Percentiles rank a stretch among this genome's conserved stretches.
phyloP scores from a whole-genome alignment of 139 green algal species.

The Chlorella ohadii region DNA sequence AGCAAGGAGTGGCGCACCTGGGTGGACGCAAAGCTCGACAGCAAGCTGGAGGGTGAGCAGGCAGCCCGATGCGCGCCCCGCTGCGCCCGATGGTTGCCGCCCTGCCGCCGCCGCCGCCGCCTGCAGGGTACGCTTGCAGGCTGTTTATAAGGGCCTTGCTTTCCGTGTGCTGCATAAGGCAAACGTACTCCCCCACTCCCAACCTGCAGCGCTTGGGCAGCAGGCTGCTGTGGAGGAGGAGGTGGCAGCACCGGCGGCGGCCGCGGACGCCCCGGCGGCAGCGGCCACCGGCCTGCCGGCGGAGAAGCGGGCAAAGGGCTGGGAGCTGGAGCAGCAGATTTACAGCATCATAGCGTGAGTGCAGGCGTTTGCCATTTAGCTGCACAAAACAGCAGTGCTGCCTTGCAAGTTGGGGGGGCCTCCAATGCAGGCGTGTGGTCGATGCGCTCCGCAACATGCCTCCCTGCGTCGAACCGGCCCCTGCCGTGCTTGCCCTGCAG shows the following conservation, averaged over 20 bases:
- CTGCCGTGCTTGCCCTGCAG: too few species aligned
- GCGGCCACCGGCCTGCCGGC: not conserved
- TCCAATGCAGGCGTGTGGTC: too few species aligned
- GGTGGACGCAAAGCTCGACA: slow-evolving; percentile 34
- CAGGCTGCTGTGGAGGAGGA: too few species aligned
- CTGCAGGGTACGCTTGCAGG: not conserved
- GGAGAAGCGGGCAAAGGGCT: not conserved
- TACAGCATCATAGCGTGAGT: slow-evolving; percentile 14
- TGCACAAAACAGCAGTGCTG: too few species aligned
- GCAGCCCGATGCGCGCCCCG: too few species aligned
- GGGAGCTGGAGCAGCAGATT: slow-evolving; percentile 31
- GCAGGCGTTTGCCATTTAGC: too few species aligned
- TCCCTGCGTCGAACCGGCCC: too few species aligned
- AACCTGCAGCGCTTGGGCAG: not conserved
- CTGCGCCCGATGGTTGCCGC: not conserved
- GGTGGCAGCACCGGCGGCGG: not conserved
- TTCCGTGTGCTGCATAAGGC: too few species aligned
- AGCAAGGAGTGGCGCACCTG: slow-evolving; percentile 41
- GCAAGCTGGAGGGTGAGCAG: slow-evolving; percentile 6
- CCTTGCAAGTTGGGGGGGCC: too few species aligned
- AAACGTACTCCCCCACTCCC: not conserved
- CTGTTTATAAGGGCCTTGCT: too few species aligned
- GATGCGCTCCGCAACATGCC: too few species aligned
- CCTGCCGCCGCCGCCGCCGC: not conserved
- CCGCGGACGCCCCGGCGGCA: not conserved